A percentile compares a stretch with the other conserved stretches of the same genome.
phyloP scores from a whole-genome alignment of 2,329 filamentous ascomycete genomes.

The Aspergillus unguis region DNA sequence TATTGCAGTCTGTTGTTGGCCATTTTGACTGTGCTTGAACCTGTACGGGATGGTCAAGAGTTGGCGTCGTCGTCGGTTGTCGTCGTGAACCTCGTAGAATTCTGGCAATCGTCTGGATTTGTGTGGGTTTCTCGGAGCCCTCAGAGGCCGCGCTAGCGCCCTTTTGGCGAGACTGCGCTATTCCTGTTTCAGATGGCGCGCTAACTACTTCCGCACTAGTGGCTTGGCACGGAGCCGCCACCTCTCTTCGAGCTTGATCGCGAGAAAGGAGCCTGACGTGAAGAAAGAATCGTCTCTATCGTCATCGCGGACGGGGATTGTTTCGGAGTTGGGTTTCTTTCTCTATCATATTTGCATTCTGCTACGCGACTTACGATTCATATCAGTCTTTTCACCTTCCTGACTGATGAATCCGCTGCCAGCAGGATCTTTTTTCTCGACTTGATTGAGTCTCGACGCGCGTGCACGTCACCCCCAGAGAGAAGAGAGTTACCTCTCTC shows the following conservation, averaged over 20 bases:
- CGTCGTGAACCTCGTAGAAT: slow-evolving; percentile 42
- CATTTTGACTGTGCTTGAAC: slow-evolving; percentile 50
- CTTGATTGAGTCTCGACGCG: slow-evolving; percentile 30
- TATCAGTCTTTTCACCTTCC: not conserved
- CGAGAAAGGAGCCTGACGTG: slow-evolving; percentile 19
- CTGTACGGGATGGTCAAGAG: slow-evolving; percentile 42
- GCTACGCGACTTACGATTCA: slow-evolving; percentile 3
- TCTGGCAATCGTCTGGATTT: slow-evolving; percentile 41
- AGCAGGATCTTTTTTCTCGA: slow-evolving; percentile 24
- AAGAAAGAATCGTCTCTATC: slow-evolving; percentile 21
- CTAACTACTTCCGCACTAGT: slow-evolving; percentile 22
- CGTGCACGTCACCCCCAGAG: slow-evolving; percentile 27
- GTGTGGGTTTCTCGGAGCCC: slow-evolving; percentile 44
- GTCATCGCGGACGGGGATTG: slow-evolving; percentile 30
- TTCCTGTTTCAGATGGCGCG: too few relatives aligned
- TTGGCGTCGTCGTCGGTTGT: slow-evolving; percentile 42
- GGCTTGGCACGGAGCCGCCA: slow-evolving; percentile 30
- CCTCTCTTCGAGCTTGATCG: slow-evolving; percentile 33
- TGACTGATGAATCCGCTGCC: slow-evolving; percentile 18
- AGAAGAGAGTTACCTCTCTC: slow-evolving; percentile 16
- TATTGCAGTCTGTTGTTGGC: slow-evolving; percentile 52
- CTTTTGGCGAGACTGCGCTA: slow-evolving; percentile 37
- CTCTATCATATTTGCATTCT: slow-evolving; percentile 16
- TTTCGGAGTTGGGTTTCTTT: slow-evolving; percentile 21
- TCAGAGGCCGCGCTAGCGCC: slow-evolving; percentile 40